Base-by-base conservation (phyloP, 2,329 filamentous ascomycete species). In the Trichoderma sp. region DNA sequence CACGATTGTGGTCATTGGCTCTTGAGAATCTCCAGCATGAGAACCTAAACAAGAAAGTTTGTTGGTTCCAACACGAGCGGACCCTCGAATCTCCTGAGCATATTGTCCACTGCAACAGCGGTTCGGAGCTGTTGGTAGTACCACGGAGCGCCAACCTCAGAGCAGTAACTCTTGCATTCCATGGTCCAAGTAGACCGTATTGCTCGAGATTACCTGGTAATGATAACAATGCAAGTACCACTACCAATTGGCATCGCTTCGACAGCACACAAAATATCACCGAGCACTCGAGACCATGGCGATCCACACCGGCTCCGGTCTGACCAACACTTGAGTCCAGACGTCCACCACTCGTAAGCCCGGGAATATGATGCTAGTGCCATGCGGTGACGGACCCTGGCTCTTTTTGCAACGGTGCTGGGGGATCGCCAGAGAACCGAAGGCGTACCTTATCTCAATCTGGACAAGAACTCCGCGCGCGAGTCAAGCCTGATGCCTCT, bases 331-430 rank as follows among this genome's bases (percentile, higher is more conserved):
- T 20, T 53, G 36, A 26, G 17, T 50, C 23, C 39, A 43, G 17
- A 15, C n/a, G 30, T 62, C 66, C 36, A 59, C 66, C 36, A 68
- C 66, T 68, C 23, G 39, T 50, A 50, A 47, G 66, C 66, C 55
- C 36, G n/a, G 66, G 55, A 68, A 68, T 50, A 55, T 39, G 55
- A 68, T 32, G 32, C 50, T 61, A 68, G 55, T 39, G 55, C 36
- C 28, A 68, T 68, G 66, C 66, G 66, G 66, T 68, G 66, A 68
- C 66, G 66, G 66, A 68, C 66, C 66, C 66, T 50, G 55, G 66
- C 20, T 28, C 57, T 34, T 62, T 34, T 57, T 30, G 47, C 58
- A 70, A 36, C 67, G 58, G 43, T 47, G 32, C 17, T 55, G 43
- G 68, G 34, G 58, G 68, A 70, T 70, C 68, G 68, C 55, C 68